Evolutionary conservation across 768 basidiomycete species (phyloP).

Genomic region (Phanerodontia chrysosporium): DNA sequence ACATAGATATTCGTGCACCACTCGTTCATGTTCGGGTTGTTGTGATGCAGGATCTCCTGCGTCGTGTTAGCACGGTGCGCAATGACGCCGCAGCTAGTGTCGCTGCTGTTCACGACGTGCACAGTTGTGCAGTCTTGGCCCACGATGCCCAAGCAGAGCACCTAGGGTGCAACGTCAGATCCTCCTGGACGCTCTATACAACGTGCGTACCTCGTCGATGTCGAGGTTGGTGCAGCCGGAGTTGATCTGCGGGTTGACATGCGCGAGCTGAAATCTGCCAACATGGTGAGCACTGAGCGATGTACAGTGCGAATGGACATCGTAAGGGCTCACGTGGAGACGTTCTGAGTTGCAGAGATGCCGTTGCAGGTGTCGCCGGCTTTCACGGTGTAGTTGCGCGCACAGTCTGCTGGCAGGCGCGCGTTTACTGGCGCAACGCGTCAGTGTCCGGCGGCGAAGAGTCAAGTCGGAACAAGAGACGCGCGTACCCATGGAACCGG

Average conservation of each 20-base stretch:
- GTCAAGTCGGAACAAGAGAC: too few species aligned
- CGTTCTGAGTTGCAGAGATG: constrained; percentile 44
- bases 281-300: constrained; percentile 3
- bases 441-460: too few species aligned
- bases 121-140: constrained; percentile 56
- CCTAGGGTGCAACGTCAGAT: constrained; percentile 16
- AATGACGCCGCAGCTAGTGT: constrained; percentile 44
- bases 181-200: neutral
- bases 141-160: constrained; percentile 50
- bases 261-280: neutral
- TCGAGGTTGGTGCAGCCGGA: constrained; percentile 52
- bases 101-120: constrained; percentile 40
- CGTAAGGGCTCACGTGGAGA: constrained; percentile 38
- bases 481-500: too few species aligned
- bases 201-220: constrained; percentile 39
- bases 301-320: neutral
- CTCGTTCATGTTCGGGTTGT: constrained; percentile 62
- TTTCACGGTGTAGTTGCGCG: constrained; percentile 47
- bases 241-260: constrained; percentile 32
- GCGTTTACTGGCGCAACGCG: neutral
- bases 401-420: constrained; percentile 31
- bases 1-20: constrained; percentile 53
- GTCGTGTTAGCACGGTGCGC: constrained; percentile 37
- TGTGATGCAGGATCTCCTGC: constrained; percentile 42
- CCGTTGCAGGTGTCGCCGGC: constrained; percentile 51